Evolutionary conservation across 2,329 filamentous ascomycete species (phyloP).

Genomic region (Dactylonectria estremocensis): DNA sequence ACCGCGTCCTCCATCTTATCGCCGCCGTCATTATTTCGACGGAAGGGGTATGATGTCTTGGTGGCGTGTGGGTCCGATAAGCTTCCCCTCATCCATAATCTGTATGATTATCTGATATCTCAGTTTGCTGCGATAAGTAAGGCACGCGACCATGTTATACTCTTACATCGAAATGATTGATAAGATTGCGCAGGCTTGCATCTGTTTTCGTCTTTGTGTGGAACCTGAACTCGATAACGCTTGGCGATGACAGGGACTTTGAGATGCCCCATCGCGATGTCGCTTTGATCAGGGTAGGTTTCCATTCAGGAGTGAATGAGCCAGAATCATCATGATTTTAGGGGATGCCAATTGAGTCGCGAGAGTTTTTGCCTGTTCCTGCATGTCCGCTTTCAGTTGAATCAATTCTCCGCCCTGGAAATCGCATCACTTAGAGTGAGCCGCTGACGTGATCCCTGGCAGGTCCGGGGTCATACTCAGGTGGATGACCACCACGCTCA

Average conservation of each 20-base stretch:
- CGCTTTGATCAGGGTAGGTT: too few relatives aligned
- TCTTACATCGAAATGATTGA: too few relatives aligned
- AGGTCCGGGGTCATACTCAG: constrained; percentile 27
- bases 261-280: too few relatives aligned
- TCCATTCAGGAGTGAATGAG: constrained; percentile 18
- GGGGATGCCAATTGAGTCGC: constrained; percentile 32
- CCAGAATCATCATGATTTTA: constrained; percentile 36
- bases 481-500: constrained; percentile 33
- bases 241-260: too few relatives aligned
- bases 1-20: background rate
- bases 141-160: background rate
- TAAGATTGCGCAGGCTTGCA: too few relatives aligned
- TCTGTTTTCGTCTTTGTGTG: too few relatives aligned
- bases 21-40: background rate
- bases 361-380: constrained; percentile 35
- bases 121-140: background rate
- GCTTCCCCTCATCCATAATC: background rate
- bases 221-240: too few relatives aligned
- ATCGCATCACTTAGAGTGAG: constrained; percentile 35
- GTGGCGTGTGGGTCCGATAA: background rate
- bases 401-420: constrained; percentile 14
- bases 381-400: constrained; percentile 35
- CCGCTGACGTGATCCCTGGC: constrained; percentile 27
- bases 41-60: background rate
- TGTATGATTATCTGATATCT: background rate